These are phyloP conservation scores for Cystobasidium sp. DNA, from an alignment of 1,284 basidiomycete genomes.

Conservation along the genomic window DNA sequence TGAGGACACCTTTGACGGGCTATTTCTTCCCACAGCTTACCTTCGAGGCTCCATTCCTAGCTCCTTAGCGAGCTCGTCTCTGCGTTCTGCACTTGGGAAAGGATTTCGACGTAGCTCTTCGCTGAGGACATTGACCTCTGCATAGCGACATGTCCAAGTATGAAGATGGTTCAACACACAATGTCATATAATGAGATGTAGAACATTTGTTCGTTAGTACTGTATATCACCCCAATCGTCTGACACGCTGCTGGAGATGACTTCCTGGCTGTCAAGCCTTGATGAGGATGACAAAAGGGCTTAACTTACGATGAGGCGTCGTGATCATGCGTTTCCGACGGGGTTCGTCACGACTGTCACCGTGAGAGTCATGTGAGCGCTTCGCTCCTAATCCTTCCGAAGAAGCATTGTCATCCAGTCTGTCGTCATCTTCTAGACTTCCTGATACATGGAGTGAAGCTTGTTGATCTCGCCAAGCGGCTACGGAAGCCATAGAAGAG, in stretches of 20 bases:
- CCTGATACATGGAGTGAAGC: background rate
- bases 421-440: slow-evolving; percentile 11
- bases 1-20: background rate
- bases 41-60: slow-evolving; percentile 37
- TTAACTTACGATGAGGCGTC: slow-evolving; percentile 35
- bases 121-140: slow-evolving; percentile 25
- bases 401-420: slow-evolving; percentile 11
- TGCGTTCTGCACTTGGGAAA: slow-evolving; percentile 31
- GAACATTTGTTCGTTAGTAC: background rate
- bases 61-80: slow-evolving; percentile 24
- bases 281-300: background rate
- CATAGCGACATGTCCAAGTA: background rate
- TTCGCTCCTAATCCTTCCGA: background rate
- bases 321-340: slow-evolving; percentile 19
- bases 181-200: background rate
- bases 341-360: slow-evolving; percentile 13
- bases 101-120: slow-evolving; percentile 33
- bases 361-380: slow-evolving; percentile 10
- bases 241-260: background rate
- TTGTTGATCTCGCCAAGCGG: slow-evolving; percentile 30
- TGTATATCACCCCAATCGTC: background rate
- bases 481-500: slow-evolving; percentile 19
- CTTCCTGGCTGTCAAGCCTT: background rate
- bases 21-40: slow-evolving; percentile 1
- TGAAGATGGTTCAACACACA: background rate